Conservation (phyloP, 768 basidiomycete species). For the Boletus tylopilopsis region DNA sequence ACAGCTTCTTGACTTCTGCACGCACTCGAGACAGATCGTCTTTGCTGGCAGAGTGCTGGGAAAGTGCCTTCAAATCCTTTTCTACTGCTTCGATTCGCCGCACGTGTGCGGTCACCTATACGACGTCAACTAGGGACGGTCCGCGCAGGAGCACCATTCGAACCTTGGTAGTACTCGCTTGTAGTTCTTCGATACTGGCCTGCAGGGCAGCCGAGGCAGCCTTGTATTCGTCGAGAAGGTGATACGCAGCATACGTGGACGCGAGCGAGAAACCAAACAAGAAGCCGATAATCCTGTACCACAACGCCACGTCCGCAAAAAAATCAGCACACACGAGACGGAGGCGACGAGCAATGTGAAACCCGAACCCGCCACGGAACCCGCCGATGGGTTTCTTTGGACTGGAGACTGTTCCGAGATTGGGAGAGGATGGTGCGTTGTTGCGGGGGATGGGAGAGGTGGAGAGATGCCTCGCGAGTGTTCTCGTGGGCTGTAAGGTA, state of each 20-base stretch:
- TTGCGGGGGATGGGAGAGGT: constrained; percentile 42
- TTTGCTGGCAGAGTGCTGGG: constrained; percentile 62
- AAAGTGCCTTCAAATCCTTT: constrained; percentile 78
- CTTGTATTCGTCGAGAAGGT: constrained; percentile 88
- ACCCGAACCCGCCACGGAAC: constrained; percentile 57
- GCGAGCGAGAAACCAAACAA: constrained; percentile 89
- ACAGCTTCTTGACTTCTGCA: constrained; percentile 82
- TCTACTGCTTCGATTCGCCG: constrained; percentile 83
- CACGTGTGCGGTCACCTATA: constrained; percentile 78
- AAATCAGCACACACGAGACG: constrained; percentile 2
- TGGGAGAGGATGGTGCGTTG: constrained; percentile 45
- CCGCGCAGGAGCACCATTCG: neutral
- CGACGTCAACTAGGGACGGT: neutral
- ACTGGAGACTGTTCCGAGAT: constrained; percentile 50
- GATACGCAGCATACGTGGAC: constrained; percentile 81
- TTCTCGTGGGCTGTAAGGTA: no score
- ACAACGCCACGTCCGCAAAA: neutral
- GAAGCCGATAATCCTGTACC: constrained; percentile 71
- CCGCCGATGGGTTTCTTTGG: constrained; percentile 77
- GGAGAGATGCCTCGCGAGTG: constrained; percentile 37
- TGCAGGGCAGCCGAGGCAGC: constrained; percentile 82
- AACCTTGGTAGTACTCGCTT: constrained; percentile 80
- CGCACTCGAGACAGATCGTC: constrained; percentile 76
- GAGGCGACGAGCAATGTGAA: constrained; percentile 3
- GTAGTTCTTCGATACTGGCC: constrained; percentile 83